Conservation (phyloP, 1,284 basidiomycete genomes). For the Pseudozyma tsukubaensis region DNA sequence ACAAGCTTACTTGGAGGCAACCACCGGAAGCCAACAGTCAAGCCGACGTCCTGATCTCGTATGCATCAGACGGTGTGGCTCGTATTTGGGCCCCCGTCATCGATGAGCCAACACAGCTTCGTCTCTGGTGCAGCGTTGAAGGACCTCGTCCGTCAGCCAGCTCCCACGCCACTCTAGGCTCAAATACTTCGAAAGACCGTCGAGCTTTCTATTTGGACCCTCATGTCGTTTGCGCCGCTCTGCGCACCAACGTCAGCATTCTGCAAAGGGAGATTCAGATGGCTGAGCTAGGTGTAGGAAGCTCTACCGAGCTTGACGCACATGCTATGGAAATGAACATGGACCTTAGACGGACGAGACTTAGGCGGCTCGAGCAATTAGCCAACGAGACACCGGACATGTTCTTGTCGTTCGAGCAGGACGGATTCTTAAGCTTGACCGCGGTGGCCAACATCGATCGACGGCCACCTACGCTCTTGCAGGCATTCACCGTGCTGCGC, state of each 20-base stretch:
- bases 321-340: constrained; percentile 34
- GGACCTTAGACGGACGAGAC: constrained; percentile 46
- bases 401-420: constrained; percentile 35
- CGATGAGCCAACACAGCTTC: constrained; percentile 55
- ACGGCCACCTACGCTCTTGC: constrained; percentile 52
- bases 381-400: constrained; percentile 56
- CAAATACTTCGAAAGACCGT: background rate
- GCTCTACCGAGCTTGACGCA: constrained; percentile 12
- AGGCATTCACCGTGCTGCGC: constrained; percentile 51
- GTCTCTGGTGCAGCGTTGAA: constrained; percentile 50
- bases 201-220: constrained; percentile 48
- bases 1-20: constrained; percentile 31
- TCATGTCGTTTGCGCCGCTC: constrained; percentile 19
- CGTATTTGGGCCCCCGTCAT: constrained; percentile 59
- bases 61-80: constrained; percentile 46
- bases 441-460: constrained; percentile 59
- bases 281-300: constrained; percentile 42
- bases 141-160: background rate
- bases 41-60: constrained; percentile 47
- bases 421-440: constrained; percentile 40
- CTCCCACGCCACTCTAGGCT: background rate
- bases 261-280: constrained; percentile 56
- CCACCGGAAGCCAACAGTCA: constrained; percentile 44
- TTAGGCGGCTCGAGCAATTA: constrained; percentile 51
- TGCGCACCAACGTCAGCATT: constrained; percentile 42